Conservation (phyloP, 306 rosid genomes). For the Cucurbita ficifolia region DNA sequence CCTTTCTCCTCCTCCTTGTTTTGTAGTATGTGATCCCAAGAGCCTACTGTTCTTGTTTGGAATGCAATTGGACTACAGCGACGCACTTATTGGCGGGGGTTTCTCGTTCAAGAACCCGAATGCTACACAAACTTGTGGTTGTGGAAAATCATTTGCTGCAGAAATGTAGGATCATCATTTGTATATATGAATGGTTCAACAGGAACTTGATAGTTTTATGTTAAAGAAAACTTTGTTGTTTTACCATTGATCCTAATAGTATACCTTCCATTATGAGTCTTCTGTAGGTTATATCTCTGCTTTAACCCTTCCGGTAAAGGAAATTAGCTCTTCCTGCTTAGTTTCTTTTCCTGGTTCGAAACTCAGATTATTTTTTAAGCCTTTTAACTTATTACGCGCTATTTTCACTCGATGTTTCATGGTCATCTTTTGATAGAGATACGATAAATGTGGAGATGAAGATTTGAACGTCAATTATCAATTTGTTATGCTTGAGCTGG, state of each 20-base stretch:
- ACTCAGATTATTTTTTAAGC: too few relatives aligned
- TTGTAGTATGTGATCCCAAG: slow-evolving; percentile 90
- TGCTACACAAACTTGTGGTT: slow-evolving; percentile 93
- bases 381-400: too few relatives aligned
- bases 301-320: background rate
- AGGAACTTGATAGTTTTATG: background rate
- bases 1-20: background rate
- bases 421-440: too few relatives aligned
- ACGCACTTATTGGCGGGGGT: slow-evolving; percentile 95
- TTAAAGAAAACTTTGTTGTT: background rate
- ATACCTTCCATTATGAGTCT: background rate
- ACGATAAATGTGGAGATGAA: too few relatives aligned
- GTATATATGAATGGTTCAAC: slow-evolving; percentile 13
- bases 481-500: too few relatives aligned
- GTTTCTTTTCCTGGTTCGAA: too few relatives aligned
- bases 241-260: background rate
- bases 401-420: too few relatives aligned
- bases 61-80: slow-evolving; percentile 93
- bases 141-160: slow-evolving; percentile 91
- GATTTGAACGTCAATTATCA: too few relatives aligned
- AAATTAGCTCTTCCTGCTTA: background rate
- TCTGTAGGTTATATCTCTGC: background rate
- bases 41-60: slow-evolving; percentile 85
- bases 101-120: slow-evolving; percentile 92
- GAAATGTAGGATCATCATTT: slow-evolving; percentile 39